Percentiles rank a stretch among this genome's conserved stretches.
phyloP scores from a whole-genome alignment of 768 basidiomycete genomes.

The Stropharia rugosoannulata region DNA sequence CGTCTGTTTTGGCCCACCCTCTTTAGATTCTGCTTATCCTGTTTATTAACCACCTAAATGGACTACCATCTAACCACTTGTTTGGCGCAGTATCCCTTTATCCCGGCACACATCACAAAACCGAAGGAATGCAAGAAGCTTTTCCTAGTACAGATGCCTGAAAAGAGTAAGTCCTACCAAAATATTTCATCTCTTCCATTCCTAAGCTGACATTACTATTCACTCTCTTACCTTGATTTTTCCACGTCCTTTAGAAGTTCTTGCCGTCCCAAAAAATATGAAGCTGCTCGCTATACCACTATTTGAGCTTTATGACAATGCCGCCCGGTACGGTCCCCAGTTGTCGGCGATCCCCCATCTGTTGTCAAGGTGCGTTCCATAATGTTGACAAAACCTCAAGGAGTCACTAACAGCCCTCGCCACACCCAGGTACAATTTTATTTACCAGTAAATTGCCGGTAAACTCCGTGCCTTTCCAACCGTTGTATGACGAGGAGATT shows the following conservation, averaged over 20 bases:
- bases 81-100: slow-evolving; percentile 76
- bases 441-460: slow-evolving; percentile 13
- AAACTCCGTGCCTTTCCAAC: too few species aligned
- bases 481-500: too few species aligned
- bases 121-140: slow-evolving; percentile 98
- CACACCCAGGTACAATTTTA: slow-evolving; percentile 17
- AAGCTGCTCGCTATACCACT: slow-evolving; percentile 95
- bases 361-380: slow-evolving; percentile 64
- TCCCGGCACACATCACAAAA: slow-evolving; percentile 94
- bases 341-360: slow-evolving; percentile 92
- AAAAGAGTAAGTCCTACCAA: slow-evolving; percentile 64
- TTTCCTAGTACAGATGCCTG: slow-evolving; percentile 94
- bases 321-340: slow-evolving; percentile 93
- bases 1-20: not conserved
- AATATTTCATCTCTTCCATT: not conserved
- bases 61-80: not conserved
- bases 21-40: not conserved
- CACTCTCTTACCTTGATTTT: not conserved
- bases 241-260: slow-evolving; percentile 61
- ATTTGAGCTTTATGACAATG: slow-evolving; percentile 97
- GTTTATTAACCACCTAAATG: not conserved
- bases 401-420: slow-evolving; percentile 57
- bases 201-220: not conserved
- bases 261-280: slow-evolving; percentile 98
- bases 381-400: slow-evolving; percentile 20